phyloP scores from a whole-genome alignment of 306 rosid genomes.

The Cucurbita ficifolia region DNA sequence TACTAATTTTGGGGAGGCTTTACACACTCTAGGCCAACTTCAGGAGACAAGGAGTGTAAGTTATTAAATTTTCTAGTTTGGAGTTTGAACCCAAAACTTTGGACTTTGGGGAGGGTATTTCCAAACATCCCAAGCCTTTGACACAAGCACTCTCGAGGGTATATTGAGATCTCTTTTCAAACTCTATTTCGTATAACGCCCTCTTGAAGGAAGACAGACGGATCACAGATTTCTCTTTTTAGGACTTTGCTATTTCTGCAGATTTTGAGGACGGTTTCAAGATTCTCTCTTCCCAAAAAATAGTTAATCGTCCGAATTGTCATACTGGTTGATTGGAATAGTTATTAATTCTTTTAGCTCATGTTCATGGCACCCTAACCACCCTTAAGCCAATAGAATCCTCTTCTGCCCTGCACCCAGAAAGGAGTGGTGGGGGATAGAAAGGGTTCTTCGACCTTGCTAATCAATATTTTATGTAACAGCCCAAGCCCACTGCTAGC shows the following conservation, averaged over 20 bases:
- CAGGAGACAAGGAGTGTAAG: neutral
- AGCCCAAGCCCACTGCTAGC: no score
- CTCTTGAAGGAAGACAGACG: neutral
- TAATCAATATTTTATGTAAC: neutral
- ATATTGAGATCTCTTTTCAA: neutral
- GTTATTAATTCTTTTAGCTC: neutral
- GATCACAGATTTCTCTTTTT: neutral
- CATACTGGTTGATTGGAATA: neutral
- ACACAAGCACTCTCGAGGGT: neutral
- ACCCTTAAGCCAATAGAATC: neutral
- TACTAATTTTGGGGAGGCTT: neutral
- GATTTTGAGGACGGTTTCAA: neutral
- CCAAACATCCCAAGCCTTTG: neutral
- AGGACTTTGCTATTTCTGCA: neutral
- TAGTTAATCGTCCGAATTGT: no score
- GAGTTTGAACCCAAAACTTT: neutral
- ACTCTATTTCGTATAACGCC: neutral
- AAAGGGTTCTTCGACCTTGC: neutral
- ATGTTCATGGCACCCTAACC: neutral
- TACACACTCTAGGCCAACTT: neutral
- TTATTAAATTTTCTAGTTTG: neutral
- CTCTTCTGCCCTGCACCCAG: neutral
- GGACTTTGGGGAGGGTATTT: neutral
- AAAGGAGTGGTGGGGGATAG: neutral
- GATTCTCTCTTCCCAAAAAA: neutral